phyloP scores from a whole-genome alignment of 192 early-diverging fungal species.

The Lunasporangiospora selenospora region DNA sequence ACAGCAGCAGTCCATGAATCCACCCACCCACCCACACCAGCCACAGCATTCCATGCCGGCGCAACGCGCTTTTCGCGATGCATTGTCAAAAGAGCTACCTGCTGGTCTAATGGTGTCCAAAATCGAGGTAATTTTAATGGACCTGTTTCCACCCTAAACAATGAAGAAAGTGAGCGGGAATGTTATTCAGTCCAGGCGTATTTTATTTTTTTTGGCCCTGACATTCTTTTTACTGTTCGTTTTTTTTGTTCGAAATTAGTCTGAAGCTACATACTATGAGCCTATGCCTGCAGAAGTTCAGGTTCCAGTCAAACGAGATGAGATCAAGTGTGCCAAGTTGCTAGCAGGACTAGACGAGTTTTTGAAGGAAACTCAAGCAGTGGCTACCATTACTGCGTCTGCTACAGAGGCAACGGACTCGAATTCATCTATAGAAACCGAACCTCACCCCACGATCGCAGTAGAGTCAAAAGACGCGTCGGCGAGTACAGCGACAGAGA shows the following conservation, averaged over 20 bases:
- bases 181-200: too few species aligned
- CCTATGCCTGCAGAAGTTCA: slow-evolving; percentile 22
- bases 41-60: too few species aligned
- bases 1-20: not conserved
- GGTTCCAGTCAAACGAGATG: slow-evolving; percentile 14
- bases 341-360: slow-evolving; percentile 9
- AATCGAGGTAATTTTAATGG: slow-evolving; percentile 25
- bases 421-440: too few species aligned
- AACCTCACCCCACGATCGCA: too few species aligned
- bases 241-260: slow-evolving; percentile 1
- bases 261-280: slow-evolving; percentile 29
- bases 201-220: too few species aligned
- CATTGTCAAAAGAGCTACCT: slow-evolving; percentile 18
- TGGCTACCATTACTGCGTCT: too few species aligned
- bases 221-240: not conserved
- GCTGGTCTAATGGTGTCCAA: slow-evolving; percentile 39
- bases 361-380: too few species aligned
- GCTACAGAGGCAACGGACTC: too few species aligned
- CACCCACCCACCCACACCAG: slow-evolving; percentile 6
- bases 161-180: too few species aligned
- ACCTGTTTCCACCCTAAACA: not conserved
- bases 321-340: not conserved
- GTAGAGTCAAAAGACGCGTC: too few species aligned
- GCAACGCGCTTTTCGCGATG: slow-evolving; percentile 30
- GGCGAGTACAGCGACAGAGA: too few species aligned